Evolutionary conservation across 495 filamentous ascomycete genomes (phyloP).

Genomic region (Aeminium ludgeri): DNA sequence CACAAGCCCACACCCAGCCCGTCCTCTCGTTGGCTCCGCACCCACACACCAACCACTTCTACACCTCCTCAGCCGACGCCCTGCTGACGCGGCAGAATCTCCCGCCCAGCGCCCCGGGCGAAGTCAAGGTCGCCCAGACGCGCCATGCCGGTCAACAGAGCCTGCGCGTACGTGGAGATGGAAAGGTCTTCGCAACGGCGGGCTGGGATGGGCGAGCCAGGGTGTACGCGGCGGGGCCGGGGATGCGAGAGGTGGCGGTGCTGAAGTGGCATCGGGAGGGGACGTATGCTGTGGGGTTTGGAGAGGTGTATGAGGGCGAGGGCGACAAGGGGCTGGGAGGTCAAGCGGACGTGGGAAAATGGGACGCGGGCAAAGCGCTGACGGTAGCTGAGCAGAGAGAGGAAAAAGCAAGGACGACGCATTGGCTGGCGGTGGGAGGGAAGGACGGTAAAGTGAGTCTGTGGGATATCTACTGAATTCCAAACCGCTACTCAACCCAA

Average conservation of each 20-base stretch:
- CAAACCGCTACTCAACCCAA: constrained; percentile 39
- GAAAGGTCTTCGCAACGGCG: constrained; percentile 71
- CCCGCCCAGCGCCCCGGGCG: constrained; percentile 23
- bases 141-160: constrained; percentile 83
- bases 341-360: background rate
- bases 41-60: constrained; percentile 41
- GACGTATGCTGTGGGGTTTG: constrained; percentile 74
- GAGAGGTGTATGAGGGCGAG: constrained; percentile 24
- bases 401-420: constrained; percentile 46
- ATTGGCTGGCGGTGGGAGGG: constrained; percentile 81
- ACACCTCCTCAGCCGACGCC: constrained; percentile 74
- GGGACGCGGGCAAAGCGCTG: background rate
- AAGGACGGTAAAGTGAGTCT: constrained; percentile 94
- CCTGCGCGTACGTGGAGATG: constrained; percentile 61
- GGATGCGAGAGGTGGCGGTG: constrained; percentile 75
- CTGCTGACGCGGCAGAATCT: constrained; percentile 40
- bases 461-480: constrained; percentile 72
- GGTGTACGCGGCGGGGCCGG: constrained; percentile 60
- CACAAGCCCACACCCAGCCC: constrained; percentile 62
- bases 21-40: constrained; percentile 60
- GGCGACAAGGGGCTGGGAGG: constrained; percentile 1
- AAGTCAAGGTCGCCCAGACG: constrained; percentile 39
- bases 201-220: constrained; percentile 77
- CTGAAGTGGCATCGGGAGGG: constrained; percentile 90
- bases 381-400: constrained; percentile 30